A percentile compares a stretch with the other conserved stretches of the same genome.
Conservation (phyloP, 1,284 basidiomycete genomes). For the Erythrobasidium hasegawianum region DNA sequence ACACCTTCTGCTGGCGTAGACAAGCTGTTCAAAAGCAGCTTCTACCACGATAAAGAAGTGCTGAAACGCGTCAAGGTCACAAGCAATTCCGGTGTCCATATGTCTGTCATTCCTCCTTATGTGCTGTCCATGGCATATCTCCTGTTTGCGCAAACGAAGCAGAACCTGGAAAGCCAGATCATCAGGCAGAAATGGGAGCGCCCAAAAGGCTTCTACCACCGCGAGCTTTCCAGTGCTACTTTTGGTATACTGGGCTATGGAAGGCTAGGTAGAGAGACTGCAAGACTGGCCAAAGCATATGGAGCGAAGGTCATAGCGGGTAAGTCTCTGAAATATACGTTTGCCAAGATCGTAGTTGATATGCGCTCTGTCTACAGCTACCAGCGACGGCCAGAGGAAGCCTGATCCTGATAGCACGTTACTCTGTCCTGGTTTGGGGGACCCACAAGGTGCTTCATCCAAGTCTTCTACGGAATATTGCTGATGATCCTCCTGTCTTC, state of each 20-base stretch:
- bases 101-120: conserved; percentile 22
- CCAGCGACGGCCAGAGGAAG: conserved; percentile 36
- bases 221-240: conserved; percentile 40
- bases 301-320: conserved; percentile 38
- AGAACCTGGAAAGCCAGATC: conserved; percentile 29
- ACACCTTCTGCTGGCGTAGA: conserved; percentile 28
- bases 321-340: too few species aligned
- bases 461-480: neutral
- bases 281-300: conserved; percentile 40
- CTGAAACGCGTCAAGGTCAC: conserved; percentile 13
- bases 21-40: conserved; percentile 10
- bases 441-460: conserved; percentile 37
- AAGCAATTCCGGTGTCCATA: conserved; percentile 26
- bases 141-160: conserved; percentile 13
- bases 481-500: neutral
- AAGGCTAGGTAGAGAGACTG: conserved; percentile 42
- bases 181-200: conserved; percentile 21
- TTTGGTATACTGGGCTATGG: conserved; percentile 44
- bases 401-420: conserved; percentile 36
- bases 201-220: conserved; percentile 30
- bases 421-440: conserved; percentile 43
- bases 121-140: conserved; percentile 18
- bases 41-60: conserved; percentile 26
- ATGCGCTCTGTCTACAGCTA: conserved; percentile 35
- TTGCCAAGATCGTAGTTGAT: too few species aligned